Evolutionary conservation across 768 basidiomycete genomes (phyloP), one percentile per base, ranked within the genome.

Genomic region (Fomitopsis pulvina): DNA sequence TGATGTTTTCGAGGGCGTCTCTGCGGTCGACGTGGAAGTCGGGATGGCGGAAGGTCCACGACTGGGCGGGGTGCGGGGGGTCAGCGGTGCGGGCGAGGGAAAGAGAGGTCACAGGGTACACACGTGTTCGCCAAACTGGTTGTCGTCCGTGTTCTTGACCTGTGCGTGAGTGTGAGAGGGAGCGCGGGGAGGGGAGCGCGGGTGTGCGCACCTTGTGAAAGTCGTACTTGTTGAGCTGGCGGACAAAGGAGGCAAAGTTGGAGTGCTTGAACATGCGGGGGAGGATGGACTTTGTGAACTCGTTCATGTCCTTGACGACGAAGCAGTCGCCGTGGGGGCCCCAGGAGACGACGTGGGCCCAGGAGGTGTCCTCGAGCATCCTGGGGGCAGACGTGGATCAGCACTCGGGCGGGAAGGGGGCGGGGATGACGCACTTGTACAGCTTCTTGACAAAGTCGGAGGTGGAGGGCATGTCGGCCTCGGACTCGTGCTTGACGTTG

Each of bases 261-360:
- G 87, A 91, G 64, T 95, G 92, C 66, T 94, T 93, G 80, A 95
- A 95, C 75, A 92, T 83, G 30, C 87, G 84, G 6, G 92, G 92
- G 7, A 95, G 78, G 64, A 94, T 75, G 64, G 77, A 80, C 67
- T 91, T 92, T 30, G 92, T 93, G 69, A 95, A 95, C 60, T 92
- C 91, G 68, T 91, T 94, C 88, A 94, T 94, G 73, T 94, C 92
- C 78, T 94, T 94, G 56, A 95, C 91, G 61, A 93, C 85, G 61
- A 95, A 95, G 59, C 85, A 87, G 63, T 94, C 90, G 28, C 91
- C 90, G 41, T 76, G 73, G 0, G 87, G 80, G 3, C 85, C 83
- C 92, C 92, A 94, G 1, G 79, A 82, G 5, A 94, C 90, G 41
- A 92, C 79, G 24, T 80, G 72, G 24, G 79, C 66, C 69, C 86